Percentiles rank a stretch among this genome's conserved stretches.
Conservation (phyloP, 768 basidiomycete species). For the Inosperma sp. region DNA sequence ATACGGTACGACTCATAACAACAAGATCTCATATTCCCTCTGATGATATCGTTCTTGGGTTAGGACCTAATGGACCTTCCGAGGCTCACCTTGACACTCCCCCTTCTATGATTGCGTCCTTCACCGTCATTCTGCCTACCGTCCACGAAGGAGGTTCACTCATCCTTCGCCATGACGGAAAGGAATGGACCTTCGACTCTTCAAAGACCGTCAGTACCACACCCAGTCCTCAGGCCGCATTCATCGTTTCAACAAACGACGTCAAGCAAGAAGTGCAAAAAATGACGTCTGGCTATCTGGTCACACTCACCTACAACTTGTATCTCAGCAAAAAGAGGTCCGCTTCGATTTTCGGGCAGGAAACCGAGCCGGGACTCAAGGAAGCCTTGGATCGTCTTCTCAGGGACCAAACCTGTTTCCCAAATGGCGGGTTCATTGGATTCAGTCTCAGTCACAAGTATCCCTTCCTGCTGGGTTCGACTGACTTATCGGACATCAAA, state of each 20-base stretch:
- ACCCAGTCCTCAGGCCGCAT: slow-evolving; percentile 25
- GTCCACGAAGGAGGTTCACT: slow-evolving; percentile 40
- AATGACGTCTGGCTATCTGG: slow-evolving; percentile 31
- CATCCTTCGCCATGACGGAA: slow-evolving; percentile 23
- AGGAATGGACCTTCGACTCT: slow-evolving; percentile 34
- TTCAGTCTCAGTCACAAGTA: slow-evolving; percentile 38
- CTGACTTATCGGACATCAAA: slow-evolving; percentile 4
- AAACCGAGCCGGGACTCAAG: background rate
- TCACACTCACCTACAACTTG: slow-evolving; percentile 38
- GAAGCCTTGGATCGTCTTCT: slow-evolving; percentile 26
- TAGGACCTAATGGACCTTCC: slow-evolving; percentile 32
- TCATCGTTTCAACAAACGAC: slow-evolving; percentile 31
- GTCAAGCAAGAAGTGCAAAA: slow-evolving; percentile 33
- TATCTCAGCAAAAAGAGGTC: slow-evolving; percentile 16
- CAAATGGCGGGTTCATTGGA: slow-evolving; percentile 35
- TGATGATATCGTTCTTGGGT: no score
- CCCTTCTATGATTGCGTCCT: slow-evolving; percentile 41
- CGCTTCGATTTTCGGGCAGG: background rate
- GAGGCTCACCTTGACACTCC: slow-evolving; percentile 43
- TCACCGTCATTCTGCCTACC: slow-evolving; percentile 42
- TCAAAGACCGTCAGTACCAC: slow-evolving; percentile 14
- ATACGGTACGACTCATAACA: slow-evolving; percentile 34
- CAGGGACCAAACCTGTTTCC: slow-evolving; percentile 28
- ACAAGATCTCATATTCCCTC: no score
- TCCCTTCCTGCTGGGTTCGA: slow-evolving; percentile 16